Percentiles rank a stretch among this genome's conserved stretches.
phyloP scores from a whole-genome alignment of 2,329 filamentous ascomycete species.

The Aspergillus sojae region DNA sequence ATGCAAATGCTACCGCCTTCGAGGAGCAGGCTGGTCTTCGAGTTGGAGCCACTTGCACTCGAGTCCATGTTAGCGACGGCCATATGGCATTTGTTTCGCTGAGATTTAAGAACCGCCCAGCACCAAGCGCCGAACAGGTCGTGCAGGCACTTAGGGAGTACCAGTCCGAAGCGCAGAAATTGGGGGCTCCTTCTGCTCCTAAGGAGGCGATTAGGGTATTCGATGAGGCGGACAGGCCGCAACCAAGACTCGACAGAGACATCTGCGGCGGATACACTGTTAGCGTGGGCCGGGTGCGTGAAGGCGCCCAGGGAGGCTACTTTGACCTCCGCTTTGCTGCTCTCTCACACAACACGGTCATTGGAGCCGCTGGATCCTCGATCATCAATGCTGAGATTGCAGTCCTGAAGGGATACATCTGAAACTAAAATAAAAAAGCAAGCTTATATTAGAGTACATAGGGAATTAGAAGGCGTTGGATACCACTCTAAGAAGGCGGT shows the following conservation, averaged over 20 bases:
- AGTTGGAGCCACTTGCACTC: conserved; percentile 86
- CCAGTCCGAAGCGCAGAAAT: conserved; percentile 74
- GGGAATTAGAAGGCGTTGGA: conserved; percentile 5
- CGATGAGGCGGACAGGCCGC: conserved; percentile 86
- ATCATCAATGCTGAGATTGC: conserved; percentile 94
- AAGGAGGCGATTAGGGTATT: conserved; percentile 80
- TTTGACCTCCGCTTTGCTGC: conserved; percentile 96
- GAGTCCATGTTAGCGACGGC: conserved; percentile 92
- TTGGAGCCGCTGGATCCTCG: conserved; percentile 93
- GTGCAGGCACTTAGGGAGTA: conserved; percentile 79
- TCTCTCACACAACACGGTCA: conserved; percentile 87
- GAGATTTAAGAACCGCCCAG: conserved; percentile 73
- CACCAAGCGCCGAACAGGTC: conserved; percentile 74
- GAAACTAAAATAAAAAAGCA: conserved; percentile 22
- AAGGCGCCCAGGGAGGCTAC: conserved; percentile 77
- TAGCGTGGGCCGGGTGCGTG: conserved; percentile 81
- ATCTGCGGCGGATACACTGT: conserved; percentile 85
- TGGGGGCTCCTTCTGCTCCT: conserved; percentile 88
- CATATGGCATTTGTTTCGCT: conserved; percentile 94
- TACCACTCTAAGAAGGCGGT: background rate
- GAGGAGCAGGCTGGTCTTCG: conserved; percentile 72
- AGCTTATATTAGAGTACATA: conserved; percentile 11
- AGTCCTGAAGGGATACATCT: conserved; percentile 83
- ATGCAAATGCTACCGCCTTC: conserved; percentile 72
- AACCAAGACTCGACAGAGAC: conserved; percentile 87